Base-by-base conservation (phyloP, 2,329 filamentous ascomycete genomes). In the Aspergillus versicolor region DNA sequence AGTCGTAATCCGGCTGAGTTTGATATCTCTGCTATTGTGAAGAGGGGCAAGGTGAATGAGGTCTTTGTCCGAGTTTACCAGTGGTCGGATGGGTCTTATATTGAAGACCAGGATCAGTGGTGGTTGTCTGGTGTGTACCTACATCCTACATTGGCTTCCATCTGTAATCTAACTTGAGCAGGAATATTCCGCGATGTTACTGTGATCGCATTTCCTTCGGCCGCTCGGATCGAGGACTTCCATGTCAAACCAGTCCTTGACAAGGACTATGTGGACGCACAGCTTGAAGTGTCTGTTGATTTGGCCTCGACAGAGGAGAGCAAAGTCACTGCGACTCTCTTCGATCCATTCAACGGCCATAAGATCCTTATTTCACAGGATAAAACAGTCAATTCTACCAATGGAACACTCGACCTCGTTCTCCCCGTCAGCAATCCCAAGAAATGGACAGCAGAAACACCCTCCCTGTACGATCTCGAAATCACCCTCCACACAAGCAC, bases 81-180 rank as follows among this genome's bases (percentile, higher is more conserved):
- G 66, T 88, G 84, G 77, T 88, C 81, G 34, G 86, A 89, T 62
- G 87, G 84, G 2, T 83, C 83, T 0, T 89, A 89, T 63, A 86
- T 89, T 34, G 87, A 90, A 68, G 86, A 89, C 54, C 73, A 86
- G 63, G 85, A 89, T 67, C 85, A 88, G 65, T 89, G 86, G 86
- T 86, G 85, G 82, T 72, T 88, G 5, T 85, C 82, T 21, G 78
- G 82, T 56, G 37, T 30, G 37, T 43, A 24, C 24, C 21, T 21
- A 21, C 1, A 21, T 21, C 24, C 34, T 27, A 15, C 19, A 0
- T n/a, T 22, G 19, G 4, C 0, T 1, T 1, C 11, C 17, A n/a
- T n/a, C n/a, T n/a, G n/a, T 21, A n/a, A 52, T 8, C 46, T 51
- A 86, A 66, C 87, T 84, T 84, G 87, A 3, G 84, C 82, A 37